Base-by-base conservation (phyloP, 805 yeast genomes). In the Monosporozyma servazzii region DNA sequence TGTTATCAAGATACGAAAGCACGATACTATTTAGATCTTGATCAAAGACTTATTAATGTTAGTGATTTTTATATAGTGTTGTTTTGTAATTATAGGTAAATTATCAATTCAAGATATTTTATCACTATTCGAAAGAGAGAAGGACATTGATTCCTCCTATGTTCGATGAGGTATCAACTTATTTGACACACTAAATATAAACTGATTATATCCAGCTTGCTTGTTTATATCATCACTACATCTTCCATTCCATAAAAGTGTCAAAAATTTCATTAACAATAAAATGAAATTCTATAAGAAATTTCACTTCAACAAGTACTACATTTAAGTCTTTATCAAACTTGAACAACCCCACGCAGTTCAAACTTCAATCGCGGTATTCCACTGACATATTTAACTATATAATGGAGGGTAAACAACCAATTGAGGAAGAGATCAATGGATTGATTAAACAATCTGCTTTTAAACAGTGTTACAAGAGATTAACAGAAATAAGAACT, bases 391-490 rank as follows among this genome's bases (percentile, higher is more conserved):
- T 21, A 10, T 6, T 13, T 18, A 5, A 5, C 9, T 10, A n/a
- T 23, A 25, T 10, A 10, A 48, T 54, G 51, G 53, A 51, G 49
- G 51, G 48, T 17, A 68, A 62, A 47, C 23, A 53, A 9, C 71
- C 44, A 2, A 40, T 40, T 40, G 44, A 69, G 46, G 63, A 63
- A 21, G 72, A 66, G 51, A 61, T 75, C 27, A 62, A 68, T 55
- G 62, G 67, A 13, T 78, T 81, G 39, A 73, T 82, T 36, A 75
- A 76, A 25, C 71, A 70, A 21, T 82, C 84, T 2, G 75, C 80
- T 7, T 82, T 68, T 62, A 71, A 73, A 44, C 91, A 2, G 69
- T 73, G 56, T 69, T 71, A 18, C 70, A 77, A 45, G 64, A 82
- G 13, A 47, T 49, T 63, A 18, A 47, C 21, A 66, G 72, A 48